phyloP scores from a whole-genome alignment of 805 yeast species.

The Soucietia sequanensis region DNA sequence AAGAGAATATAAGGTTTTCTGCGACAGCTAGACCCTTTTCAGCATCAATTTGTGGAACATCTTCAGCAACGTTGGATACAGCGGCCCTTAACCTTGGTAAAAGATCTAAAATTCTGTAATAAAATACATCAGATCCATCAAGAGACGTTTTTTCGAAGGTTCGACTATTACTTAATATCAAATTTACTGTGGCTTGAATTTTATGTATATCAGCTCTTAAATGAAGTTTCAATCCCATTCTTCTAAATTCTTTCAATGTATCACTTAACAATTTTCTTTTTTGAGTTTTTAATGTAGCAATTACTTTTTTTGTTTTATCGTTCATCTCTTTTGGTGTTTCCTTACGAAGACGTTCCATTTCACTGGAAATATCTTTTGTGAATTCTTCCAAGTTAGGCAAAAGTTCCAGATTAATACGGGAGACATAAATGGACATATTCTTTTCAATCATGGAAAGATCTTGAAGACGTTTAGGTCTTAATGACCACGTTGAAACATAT shows the following conservation, averaged over 20 bases:
- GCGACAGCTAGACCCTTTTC: constrained; percentile 73
- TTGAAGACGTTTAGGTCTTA: constrained; percentile 56
- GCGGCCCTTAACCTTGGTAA: constrained; percentile 75
- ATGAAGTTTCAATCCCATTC: constrained; percentile 72
- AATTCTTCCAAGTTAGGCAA: constrained; percentile 53
- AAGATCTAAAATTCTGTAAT: constrained; percentile 71
- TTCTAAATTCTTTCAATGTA: constrained; percentile 67
- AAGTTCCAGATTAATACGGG: constrained; percentile 26
- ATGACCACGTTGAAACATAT: constrained; percentile 46
- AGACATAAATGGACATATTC: constrained; percentile 54
- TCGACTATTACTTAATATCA: constrained; percentile 55
- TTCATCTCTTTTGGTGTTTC: constrained; percentile 79
- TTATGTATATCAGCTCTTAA: constrained; percentile 65
- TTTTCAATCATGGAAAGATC: constrained; percentile 49
- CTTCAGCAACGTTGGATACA: constrained; percentile 60
- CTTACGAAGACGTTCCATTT: constrained; percentile 59
- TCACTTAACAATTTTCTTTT: constrained; percentile 78
- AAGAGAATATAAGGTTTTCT: constrained; percentile 64
- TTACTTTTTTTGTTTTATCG: constrained; percentile 61
- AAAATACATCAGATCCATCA: constrained; percentile 48
- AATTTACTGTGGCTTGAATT: constrained; percentile 59
- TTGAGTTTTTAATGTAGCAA: constrained; percentile 75
- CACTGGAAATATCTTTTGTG: constrained; percentile 53
- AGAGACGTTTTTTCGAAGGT: constrained; percentile 40
- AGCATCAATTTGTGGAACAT: constrained; percentile 71